Conservation (phyloP, 305 asterid species). For the Ajuga reptans region DNA sequence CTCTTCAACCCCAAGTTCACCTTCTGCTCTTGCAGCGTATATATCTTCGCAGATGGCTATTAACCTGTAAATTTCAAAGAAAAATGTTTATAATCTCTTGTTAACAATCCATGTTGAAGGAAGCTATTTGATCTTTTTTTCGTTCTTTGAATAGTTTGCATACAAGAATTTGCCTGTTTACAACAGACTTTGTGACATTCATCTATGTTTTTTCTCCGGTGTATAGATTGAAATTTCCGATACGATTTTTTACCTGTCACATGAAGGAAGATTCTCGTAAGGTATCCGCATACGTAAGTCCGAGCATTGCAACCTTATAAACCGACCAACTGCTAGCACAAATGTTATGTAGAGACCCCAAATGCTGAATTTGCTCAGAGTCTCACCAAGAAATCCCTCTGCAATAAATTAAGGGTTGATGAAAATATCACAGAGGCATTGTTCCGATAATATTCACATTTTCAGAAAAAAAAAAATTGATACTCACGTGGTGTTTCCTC, state of each 20-base stretch:
- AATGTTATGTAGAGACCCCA: slow-evolving; percentile 98
- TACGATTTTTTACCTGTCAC: slow-evolving; percentile 57
- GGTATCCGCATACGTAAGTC: slow-evolving; percentile 97
- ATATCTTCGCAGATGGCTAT: slow-evolving; percentile 93
- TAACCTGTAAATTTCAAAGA: slow-evolving; percentile 42
- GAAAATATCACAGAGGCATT: not conserved
- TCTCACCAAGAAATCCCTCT: slow-evolving; percentile 97
- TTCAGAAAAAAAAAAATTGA: not conserved
- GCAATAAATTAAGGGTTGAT: slow-evolving; percentile 13
- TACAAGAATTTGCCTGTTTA: too few species aligned
- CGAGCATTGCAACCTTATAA: slow-evolving; percentile 86
- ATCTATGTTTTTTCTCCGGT: not conserved
- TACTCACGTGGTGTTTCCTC: slow-evolving; percentile 98
- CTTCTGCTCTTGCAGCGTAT: slow-evolving; percentile 94
- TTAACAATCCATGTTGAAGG: not conserved
- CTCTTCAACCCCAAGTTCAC: slow-evolving; percentile 94
- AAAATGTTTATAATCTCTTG: too few species aligned
- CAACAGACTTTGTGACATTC: not conserved
- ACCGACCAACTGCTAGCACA: slow-evolving; percentile 93
- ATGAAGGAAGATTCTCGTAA: slow-evolving; percentile 85
- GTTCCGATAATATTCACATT: not conserved
- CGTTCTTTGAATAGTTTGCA: not conserved
- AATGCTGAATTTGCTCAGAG: slow-evolving; percentile 96
- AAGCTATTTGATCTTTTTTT: not conserved
- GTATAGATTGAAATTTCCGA: too few species aligned